Evolutionary conservation across 1,139 yeast genomes (phyloP).

Genomic region (Scheffersomyces quercinus): DNA sequence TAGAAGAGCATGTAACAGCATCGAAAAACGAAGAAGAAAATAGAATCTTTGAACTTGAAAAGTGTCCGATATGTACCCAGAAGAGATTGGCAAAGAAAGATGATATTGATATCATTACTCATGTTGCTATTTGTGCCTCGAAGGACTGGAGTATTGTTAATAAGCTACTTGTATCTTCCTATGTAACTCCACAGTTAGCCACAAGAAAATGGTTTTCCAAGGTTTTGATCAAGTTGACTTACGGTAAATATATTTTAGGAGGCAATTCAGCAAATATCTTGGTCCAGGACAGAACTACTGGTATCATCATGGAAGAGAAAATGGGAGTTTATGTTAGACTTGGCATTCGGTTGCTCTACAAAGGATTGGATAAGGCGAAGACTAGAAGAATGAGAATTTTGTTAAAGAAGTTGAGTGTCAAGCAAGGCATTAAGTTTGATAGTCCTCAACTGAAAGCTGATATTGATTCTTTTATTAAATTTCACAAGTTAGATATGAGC

Average conservation of each 20-base stretch:
- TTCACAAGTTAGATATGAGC: slow-evolving; percentile 71
- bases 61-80: slow-evolving; percentile 77
- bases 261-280: slow-evolving; percentile 90
- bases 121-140: slow-evolving; percentile 83
- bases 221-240: slow-evolving; percentile 76
- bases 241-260: slow-evolving; percentile 86
- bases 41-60: slow-evolving; percentile 57
- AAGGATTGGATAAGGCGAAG: slow-evolving; percentile 63
- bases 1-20: slow-evolving; percentile 37
- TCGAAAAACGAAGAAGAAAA: slow-evolving; percentile 21
- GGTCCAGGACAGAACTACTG: slow-evolving; percentile 89
- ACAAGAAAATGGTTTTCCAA: slow-evolving; percentile 88
- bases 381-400: slow-evolving; percentile 56
- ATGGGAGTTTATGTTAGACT: slow-evolving; percentile 86
- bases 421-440: slow-evolving; percentile 87
- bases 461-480: slow-evolving; percentile 76
- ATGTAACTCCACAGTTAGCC: slow-evolving; percentile 80
- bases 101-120: slow-evolving; percentile 74
- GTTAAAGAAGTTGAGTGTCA: slow-evolving; percentile 64
- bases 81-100: slow-evolving; percentile 56
- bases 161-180: slow-evolving; percentile 64
- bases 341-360: slow-evolving; percentile 82
- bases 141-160: slow-evolving; percentile 74
- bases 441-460: slow-evolving; percentile 61
- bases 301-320: slow-evolving; percentile 85